Evolutionary conservation across 2,329 filamentous ascomycete genomes (phyloP).

Genomic region (Colletotrichum navitas): DNA sequence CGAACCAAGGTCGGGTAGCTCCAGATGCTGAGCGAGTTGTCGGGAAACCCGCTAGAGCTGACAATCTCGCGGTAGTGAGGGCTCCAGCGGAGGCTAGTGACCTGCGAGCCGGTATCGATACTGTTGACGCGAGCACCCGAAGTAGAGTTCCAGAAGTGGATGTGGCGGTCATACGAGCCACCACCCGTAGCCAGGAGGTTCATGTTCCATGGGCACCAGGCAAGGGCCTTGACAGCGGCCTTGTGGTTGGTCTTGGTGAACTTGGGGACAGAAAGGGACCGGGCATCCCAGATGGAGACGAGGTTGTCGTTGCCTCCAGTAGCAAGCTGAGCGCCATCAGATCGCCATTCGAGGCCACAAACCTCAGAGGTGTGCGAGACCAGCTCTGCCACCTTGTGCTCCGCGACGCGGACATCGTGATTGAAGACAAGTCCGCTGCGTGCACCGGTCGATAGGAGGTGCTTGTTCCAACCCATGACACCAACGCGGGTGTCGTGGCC

Average conservation of each 20-base stretch:
- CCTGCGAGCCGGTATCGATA: conserved; percentile 98
- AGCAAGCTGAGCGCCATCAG: conserved; percentile 95
- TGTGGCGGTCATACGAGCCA: conserved; percentile 95
- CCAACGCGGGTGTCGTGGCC: conserved; percentile 96
- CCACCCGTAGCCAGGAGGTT: conserved; percentile 97
- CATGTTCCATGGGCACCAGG: conserved; percentile 99
- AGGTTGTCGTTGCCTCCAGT: conserved; percentile 99
- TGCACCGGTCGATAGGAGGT: conserved; percentile 93
- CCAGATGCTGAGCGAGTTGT: conserved; percentile 99
- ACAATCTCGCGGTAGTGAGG: conserved; percentile 98
- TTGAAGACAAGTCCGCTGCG: conserved; percentile 97
- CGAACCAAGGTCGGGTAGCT: conserved; percentile 97
- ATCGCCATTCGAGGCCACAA: conserved; percentile 97
- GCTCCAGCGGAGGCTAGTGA: conserved; percentile 96
- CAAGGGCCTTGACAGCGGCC: conserved; percentile 96
- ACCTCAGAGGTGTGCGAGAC: conserved; percentile 98
- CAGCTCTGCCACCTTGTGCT: conserved; percentile 98
- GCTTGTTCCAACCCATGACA: conserved; percentile 99
- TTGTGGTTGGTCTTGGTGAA: conserved; percentile 99
- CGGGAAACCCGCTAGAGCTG: conserved; percentile 97
- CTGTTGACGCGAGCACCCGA: conserved; percentile 98
- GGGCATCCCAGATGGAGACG: conserved; percentile 98
- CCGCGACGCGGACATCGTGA: conserved; percentile 96
- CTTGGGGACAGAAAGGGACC: conserved; percentile 92
- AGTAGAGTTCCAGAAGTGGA: conserved; percentile 99